These are phyloP conservation scores for Ophiocordyceps robertsii DNA, from an alignment of 2,329 filamentous ascomycete species.

Conservation along the genomic window DNA sequence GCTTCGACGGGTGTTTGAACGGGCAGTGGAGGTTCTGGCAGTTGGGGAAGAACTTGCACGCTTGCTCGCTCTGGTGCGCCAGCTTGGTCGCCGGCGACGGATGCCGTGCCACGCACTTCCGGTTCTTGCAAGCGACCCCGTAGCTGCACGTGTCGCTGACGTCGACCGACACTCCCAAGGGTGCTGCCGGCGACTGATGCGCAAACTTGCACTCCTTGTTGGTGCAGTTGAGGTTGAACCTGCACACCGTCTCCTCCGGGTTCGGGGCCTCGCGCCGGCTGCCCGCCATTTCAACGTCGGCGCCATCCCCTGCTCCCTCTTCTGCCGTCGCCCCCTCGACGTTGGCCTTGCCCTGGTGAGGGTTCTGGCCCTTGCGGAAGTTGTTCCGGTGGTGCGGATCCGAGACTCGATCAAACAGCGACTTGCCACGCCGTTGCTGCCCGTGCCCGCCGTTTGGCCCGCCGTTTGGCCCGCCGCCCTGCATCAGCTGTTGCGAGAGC, in stretches of 20 bases:
- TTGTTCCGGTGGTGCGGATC: slow-evolving; percentile 32
- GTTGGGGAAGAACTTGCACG: slow-evolving; percentile 86
- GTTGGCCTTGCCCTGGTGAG: slow-evolving; percentile 22
- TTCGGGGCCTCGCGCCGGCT: slow-evolving; percentile 39
- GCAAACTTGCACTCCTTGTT: slow-evolving; percentile 86
- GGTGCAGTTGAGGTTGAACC: slow-evolving; percentile 78
- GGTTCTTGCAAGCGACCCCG: slow-evolving; percentile 87
- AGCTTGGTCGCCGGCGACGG: slow-evolving; percentile 75
- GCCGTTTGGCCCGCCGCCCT: slow-evolving; percentile 35
- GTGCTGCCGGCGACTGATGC: slow-evolving; percentile 85
- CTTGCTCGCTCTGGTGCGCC: slow-evolving; percentile 67
- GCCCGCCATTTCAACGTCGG: slow-evolving; percentile 51
- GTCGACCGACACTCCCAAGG: slow-evolving; percentile 64
- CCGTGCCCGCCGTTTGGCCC: slow-evolving; percentile 23
- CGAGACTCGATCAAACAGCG: slow-evolving; percentile 65
- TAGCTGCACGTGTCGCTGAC: slow-evolving; percentile 69
- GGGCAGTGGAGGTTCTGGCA: slow-evolving; percentile 79
- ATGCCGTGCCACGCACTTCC: slow-evolving; percentile 83
- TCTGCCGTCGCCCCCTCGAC: slow-evolving; percentile 20
- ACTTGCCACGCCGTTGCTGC: slow-evolving; percentile 33
- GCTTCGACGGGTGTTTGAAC: slow-evolving; percentile 80
- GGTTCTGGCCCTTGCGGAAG: slow-evolving; percentile 34
- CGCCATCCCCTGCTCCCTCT: slow-evolving; percentile 24
- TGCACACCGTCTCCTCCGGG: slow-evolving; percentile 63
- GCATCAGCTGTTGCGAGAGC: slow-evolving; percentile 49